Evolutionary conservation across 2,329 filamentous ascomycete genomes (phyloP), one percentile per base, ranked within the genome.

Genomic region (Shiraia bambusicola): DNA sequence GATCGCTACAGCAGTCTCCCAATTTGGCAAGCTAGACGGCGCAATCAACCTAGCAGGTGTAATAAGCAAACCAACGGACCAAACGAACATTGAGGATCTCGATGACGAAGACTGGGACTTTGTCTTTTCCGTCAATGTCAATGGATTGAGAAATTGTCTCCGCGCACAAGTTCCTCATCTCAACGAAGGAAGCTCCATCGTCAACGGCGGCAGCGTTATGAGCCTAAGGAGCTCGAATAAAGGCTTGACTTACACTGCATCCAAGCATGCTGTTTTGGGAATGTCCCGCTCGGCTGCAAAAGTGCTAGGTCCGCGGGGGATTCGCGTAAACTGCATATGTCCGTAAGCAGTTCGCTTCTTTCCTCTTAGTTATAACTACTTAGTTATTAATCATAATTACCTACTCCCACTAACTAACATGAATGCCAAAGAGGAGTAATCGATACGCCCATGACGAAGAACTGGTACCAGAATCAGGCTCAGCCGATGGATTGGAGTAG

Each of bases 141-240:
- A 60, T 5, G 69, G 70, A 0, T 27, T 71, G 34, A 59, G 71
- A 54, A 67, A 70, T 27, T 71, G 61, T 28, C 30, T 72, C 33
- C 56, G 66, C 28, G 68, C 67, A 1, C 66, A 73, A 38, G 45
- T 72, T 9, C 56, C 55, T 2, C 69, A 71, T 28, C 71, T 81
- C 34, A 59, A 57, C 8, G 58, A 68, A 32, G 59, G 58, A 1
- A 64, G 66, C 0, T 57, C 61, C 0, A 70, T 73, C 16, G 69
- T 72, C 6, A 72, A 72, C 46, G 70, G 78, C 19, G 70, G 75
- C 17, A 80, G 75, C 31, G 76, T 77, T 25, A 74, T 77, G 27
- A 79, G 79, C 4, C 56, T 75, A 2, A 69, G 72, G 45, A 74
- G 73, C 59, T 70, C 60, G 37, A 25, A 59, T 6, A 61, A 63